phyloP scores from a whole-genome alignment of 805 yeast species.

The Teunomyces panamensis region DNA sequence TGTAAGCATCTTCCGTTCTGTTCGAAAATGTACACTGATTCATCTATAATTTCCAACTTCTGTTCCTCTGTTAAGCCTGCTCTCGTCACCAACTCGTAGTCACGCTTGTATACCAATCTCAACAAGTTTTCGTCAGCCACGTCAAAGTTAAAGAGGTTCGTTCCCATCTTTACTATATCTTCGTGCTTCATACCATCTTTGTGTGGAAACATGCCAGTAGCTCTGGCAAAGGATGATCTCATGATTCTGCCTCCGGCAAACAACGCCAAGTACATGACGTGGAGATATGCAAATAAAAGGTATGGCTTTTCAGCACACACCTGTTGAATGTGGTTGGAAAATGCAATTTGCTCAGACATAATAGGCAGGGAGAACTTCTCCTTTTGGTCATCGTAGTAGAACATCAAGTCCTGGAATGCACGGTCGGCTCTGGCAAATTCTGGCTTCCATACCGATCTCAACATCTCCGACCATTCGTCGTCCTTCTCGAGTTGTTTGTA shows the following conservation, averaged over 20 bases:
- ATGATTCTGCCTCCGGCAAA: slow-evolving; percentile 84
- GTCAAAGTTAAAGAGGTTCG: slow-evolving; percentile 70
- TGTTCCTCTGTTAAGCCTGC: slow-evolving; percentile 65
- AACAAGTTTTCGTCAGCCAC: slow-evolving; percentile 64
- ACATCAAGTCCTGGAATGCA: slow-evolving; percentile 60
- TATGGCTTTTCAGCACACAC: slow-evolving; percentile 63
- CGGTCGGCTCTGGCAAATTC: slow-evolving; percentile 61
- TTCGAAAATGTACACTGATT: slow-evolving; percentile 61
- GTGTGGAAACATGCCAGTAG: slow-evolving; percentile 74
- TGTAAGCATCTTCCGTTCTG: slow-evolving; percentile 58
- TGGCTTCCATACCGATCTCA: slow-evolving; percentile 64
- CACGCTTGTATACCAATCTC: slow-evolving; percentile 65
- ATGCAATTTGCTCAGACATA: slow-evolving; percentile 59
- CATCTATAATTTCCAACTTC: slow-evolving; percentile 66
- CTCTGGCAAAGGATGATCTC: slow-evolving; percentile 61
- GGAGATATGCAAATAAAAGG: slow-evolving; percentile 74
- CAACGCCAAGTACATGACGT: slow-evolving; percentile 78
- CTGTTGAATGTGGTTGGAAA: slow-evolving; percentile 55
- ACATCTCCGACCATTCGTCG: slow-evolving; percentile 43
- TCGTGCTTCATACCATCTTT: slow-evolving; percentile 62
- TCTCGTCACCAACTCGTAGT: slow-evolving; percentile 75
- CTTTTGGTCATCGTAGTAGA: slow-evolving; percentile 56
- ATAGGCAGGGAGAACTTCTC: slow-evolving; percentile 58
- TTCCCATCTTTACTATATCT: slow-evolving; percentile 59
- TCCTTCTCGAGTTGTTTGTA: slow-evolving; percentile 42